phyloP scores from a whole-genome alignment of 805 yeast genomes.

The Saturnispora zaruensis region DNA sequence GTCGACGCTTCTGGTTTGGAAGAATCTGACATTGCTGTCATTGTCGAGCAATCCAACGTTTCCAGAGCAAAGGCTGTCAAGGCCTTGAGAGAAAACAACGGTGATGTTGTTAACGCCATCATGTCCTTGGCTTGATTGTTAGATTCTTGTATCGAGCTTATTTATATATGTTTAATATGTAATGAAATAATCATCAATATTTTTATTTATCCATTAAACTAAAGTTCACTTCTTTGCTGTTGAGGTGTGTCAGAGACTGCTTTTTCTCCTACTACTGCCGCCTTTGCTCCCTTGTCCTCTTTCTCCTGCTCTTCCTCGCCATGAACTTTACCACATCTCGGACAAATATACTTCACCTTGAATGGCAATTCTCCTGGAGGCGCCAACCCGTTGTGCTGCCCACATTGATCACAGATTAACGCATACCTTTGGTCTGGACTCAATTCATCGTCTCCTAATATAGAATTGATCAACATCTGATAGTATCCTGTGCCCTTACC shows the following conservation, averaged over 20 bases:
- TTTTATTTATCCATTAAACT: background rate
- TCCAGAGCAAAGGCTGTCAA: conserved; percentile 85
- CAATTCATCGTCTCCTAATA: conserved; percentile 58
- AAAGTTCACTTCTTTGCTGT: too few relatives aligned
- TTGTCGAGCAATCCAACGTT: conserved; percentile 85
- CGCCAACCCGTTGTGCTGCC: conserved; percentile 71
- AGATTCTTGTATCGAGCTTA: background rate
- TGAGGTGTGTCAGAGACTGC: too few relatives aligned
- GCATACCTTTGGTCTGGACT: conserved; percentile 58
- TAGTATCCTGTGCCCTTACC: conserved; percentile 12
- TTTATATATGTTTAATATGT: background rate
- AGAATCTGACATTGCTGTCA: conserved; percentile 73
- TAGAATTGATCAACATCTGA: conserved; percentile 33
- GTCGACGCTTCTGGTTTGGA: conserved; percentile 83
- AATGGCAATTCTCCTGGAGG: conserved; percentile 55
- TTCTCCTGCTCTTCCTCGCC: background rate
- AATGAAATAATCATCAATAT: background rate
- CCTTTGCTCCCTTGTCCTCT: background rate
- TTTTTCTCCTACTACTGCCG: background rate
- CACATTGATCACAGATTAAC: conserved; percentile 59
- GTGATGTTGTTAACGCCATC: conserved; percentile 94
- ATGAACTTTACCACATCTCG: conserved; percentile 40
- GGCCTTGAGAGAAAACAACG: conserved; percentile 80
- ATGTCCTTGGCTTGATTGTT: conserved; percentile 49
- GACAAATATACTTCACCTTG: conserved; percentile 51